Evolutionary conservation across 2,329 filamentous ascomycete genomes (phyloP), one percentile per base, ranked within the genome.

Genomic region (Colletotrichum cuscutae): DNA sequence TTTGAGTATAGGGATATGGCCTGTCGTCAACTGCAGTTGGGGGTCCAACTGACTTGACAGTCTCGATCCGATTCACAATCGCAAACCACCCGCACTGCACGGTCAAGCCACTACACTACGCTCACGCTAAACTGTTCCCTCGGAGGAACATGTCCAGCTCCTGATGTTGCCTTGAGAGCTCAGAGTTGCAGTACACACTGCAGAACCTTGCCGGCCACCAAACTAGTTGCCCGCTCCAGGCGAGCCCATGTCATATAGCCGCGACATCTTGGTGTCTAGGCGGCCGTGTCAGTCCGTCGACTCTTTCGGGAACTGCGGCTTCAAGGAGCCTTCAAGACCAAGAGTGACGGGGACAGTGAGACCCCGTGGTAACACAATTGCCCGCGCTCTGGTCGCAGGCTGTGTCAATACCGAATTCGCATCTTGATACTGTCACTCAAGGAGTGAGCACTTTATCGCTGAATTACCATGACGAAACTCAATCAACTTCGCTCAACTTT

Each of bases 101-200:
- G 28, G 4, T 22, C 63, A 35, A 64, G 35, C 60, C 49, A 26
- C 26, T 32, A 32, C 30, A 32, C 30, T 24, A 30, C 26, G 3
- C 37, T 42, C 58, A 68, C 59, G 65, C 35, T 53, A 61, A 15
- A 49, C 49, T 67, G 5, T 61, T 35, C 19, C 49, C 26, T 70
- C 56, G 70, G 60, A 57, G 26, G 22, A 68, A 65, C 24, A 37
- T 60, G 59, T 64, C 70, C 69, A 69, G 54, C 53, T 53, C 35
- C 11, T 37, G 8, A 28, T 24, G 54, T 42, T 57, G 37, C 22
- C 57, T 57, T 12, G 64, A 19, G 35, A 35, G 37, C 42, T 63
- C 65, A 65, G 28, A 70, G 53, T 60, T 65, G 37, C 53, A 70
- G 59, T 67, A 32, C 59, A 15, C 26, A 15, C 26, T n/a, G 42